phyloP scores from a whole-genome alignment of 1,139 yeast genomes.

The Geotrichum histeridarum region DNA sequence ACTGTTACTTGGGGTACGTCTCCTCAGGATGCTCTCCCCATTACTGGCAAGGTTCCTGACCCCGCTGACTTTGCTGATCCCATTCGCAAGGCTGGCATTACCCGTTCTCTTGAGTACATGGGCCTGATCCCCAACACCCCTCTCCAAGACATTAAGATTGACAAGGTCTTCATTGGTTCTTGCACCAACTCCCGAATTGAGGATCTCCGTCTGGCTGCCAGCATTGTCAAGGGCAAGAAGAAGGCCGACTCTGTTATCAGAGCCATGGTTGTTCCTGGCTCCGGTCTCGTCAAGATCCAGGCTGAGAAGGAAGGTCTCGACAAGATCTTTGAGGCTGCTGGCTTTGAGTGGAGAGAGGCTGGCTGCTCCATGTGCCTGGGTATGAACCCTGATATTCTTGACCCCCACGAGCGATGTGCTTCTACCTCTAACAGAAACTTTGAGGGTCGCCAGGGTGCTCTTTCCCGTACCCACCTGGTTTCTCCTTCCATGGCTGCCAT shows the following conservation, averaged over 20 bases:
- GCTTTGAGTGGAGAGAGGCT: conserved; percentile 98
- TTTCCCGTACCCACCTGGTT: conserved; percentile 94
- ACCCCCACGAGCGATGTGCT: conserved; percentile 95
- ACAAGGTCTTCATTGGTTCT: conserved; percentile 94
- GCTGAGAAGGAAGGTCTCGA: conserved; percentile 95
- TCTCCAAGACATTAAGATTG: conserved; percentile 63
- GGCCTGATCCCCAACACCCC: conserved; percentile 84
- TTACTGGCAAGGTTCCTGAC: conserved; percentile 84
- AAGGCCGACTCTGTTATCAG: conserved; percentile 76
- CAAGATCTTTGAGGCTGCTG: conserved; percentile 84
- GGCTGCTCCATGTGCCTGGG: conserved; percentile 99
- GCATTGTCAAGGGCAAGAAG: conserved; percentile 83
- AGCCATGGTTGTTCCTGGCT: conserved; percentile 94
- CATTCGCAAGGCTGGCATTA: conserved; percentile 74
- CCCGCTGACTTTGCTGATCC: conserved; percentile 71
- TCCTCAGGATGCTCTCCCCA: conserved; percentile 97
- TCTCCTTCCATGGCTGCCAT: conserved; percentile 99
- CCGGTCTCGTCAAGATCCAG: conserved; percentile 86
- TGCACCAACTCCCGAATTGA: conserved; percentile 97
- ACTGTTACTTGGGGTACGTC: conserved; percentile 99
- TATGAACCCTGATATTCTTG: conserved; percentile 95
- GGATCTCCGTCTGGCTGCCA: conserved; percentile 93
- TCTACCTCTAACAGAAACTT: conserved; percentile 97
- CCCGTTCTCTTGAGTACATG: conserved; percentile 86
- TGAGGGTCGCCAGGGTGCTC: conserved; percentile 98